These are phyloP conservation scores for Paratinospora sagittata DNA, from an alignment of 164 flowering plant genomes.

Conservation along the genomic window DNA sequence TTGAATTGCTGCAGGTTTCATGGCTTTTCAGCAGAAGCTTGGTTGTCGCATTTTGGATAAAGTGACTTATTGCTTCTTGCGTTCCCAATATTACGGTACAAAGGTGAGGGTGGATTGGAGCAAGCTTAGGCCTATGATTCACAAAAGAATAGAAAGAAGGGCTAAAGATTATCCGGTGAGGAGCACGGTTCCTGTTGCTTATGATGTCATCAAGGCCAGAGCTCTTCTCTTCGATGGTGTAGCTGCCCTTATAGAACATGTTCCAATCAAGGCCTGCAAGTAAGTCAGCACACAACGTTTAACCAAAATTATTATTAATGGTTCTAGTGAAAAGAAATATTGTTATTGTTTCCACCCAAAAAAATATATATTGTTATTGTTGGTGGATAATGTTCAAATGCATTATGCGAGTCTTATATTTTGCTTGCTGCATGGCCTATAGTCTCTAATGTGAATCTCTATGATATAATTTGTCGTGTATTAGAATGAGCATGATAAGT, in stretches of 20 bases:
- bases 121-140: slow-evolving; percentile 76
- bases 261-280: slow-evolving; percentile 79
- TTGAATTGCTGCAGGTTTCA: slow-evolving; percentile 16
- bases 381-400: no score
- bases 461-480: no score
- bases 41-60: slow-evolving; percentile 17
- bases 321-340: not conserved
- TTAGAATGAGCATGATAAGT: no score
- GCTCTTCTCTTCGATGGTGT: slow-evolving; percentile 49
- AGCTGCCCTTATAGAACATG: slow-evolving; percentile 45
- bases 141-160: slow-evolving; percentile 53
- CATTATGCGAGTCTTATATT: no score
- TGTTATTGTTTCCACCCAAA: not conserved
- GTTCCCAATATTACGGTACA: slow-evolving; percentile 29
- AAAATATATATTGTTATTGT: not conserved
- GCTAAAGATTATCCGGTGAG: slow-evolving; percentile 57
- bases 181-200: slow-evolving; percentile 66
- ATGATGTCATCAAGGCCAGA: slow-evolving; percentile 54
- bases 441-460: no score
- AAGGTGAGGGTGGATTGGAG: slow-evolving; percentile 45
- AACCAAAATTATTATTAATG: not conserved
- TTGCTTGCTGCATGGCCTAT: no score
- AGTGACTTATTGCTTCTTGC: not conserved
- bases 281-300: slow-evolving; percentile 30
- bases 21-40: slow-evolving; percentile 31